Evolutionary conservation across 2,329 filamentous ascomycete genomes (phyloP).

Genomic region (Clonostachys byssicola): DNA sequence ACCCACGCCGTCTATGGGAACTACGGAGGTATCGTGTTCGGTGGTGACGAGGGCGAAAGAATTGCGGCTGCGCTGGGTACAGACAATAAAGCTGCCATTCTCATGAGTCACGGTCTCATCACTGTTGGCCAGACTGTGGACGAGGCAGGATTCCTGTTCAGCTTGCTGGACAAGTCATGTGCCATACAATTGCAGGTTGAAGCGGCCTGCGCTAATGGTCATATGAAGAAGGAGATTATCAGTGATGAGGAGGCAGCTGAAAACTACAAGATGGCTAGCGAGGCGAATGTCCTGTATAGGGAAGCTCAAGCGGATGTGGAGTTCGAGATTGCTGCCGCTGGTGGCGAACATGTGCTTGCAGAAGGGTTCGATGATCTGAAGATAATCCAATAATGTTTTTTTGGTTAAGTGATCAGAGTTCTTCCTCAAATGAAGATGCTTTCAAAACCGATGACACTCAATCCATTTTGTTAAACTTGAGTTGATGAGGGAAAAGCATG

Average conservation of each 20-base stretch:
- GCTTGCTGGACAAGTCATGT: conserved; percentile 64
- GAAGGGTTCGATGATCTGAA: neutral
- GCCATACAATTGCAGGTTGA: conserved; percentile 65
- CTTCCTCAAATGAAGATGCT: no score
- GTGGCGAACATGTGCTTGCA: neutral
- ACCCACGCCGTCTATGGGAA: conserved; percentile 56
- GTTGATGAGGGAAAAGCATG: no score
- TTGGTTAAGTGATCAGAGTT: no score
- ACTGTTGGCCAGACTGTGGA: conserved; percentile 70
- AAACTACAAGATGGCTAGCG: conserved; percentile 38
- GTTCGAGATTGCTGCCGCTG: conserved; percentile 27
- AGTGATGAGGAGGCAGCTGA: conserved; percentile 30
- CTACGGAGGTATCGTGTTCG: conserved; percentile 51
- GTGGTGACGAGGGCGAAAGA: conserved; percentile 59
- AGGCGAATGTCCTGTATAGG: conserved; percentile 36
- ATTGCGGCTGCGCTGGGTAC: conserved; percentile 59
- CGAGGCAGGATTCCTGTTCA: conserved; percentile 69
- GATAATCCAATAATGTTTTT: neutral
- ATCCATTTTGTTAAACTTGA: no score
- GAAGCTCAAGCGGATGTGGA: conserved; percentile 43
- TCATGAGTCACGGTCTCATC: conserved; percentile 69
- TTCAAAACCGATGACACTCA: no score
- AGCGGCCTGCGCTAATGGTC: conserved; percentile 48
- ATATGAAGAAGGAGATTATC: conserved; percentile 33
- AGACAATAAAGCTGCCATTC: conserved; percentile 55